A percentile compares a stretch with the other conserved stretches of the same genome.
These are phyloP conservation scores for Marasmius tenuissimus DNA, from an alignment of 1,284 basidiomycete genomes.

Conservation along the genomic window DNA sequence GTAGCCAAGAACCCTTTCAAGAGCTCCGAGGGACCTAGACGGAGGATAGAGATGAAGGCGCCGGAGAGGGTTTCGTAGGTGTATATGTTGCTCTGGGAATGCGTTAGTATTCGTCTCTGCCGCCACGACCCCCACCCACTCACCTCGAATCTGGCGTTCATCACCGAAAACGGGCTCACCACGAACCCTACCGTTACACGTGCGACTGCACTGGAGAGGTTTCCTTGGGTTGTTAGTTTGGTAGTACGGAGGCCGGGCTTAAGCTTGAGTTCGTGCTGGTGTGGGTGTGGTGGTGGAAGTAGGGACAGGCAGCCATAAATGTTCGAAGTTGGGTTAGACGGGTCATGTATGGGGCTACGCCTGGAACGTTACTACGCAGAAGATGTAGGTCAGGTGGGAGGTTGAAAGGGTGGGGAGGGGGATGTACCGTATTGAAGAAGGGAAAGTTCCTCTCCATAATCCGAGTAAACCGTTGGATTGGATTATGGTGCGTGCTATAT, in stretches of 20 bases:
- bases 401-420: background rate
- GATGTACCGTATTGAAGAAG: constrained; percentile 73
- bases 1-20: constrained; percentile 91
- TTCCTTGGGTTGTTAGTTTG: constrained; percentile 81
- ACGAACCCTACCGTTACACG: constrained; percentile 86
- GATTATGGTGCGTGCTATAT: constrained; percentile 61
- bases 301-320: constrained; percentile 64
- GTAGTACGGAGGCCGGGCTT: constrained; percentile 61
- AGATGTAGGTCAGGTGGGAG: background rate
- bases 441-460: constrained; percentile 85
- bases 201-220: constrained; percentile 88
- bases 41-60: constrained; percentile 64
- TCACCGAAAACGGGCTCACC: constrained; percentile 90
- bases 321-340: constrained; percentile 77
- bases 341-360: constrained; percentile 92
- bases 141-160: constrained; percentile 96
- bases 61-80: constrained; percentile 66
- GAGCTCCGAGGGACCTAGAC: constrained; percentile 78
- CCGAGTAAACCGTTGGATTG: constrained; percentile 62
- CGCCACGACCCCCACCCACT: constrained; percentile 24
- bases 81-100: constrained; percentile 74
- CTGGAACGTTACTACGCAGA: constrained; percentile 90
- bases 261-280: constrained; percentile 18
- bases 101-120: constrained; percentile 6
- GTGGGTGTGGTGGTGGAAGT: constrained; percentile 53